Conservation (phyloP, 2,329 filamentous ascomycete species). For the Sarocladium brachiariae region DNA sequence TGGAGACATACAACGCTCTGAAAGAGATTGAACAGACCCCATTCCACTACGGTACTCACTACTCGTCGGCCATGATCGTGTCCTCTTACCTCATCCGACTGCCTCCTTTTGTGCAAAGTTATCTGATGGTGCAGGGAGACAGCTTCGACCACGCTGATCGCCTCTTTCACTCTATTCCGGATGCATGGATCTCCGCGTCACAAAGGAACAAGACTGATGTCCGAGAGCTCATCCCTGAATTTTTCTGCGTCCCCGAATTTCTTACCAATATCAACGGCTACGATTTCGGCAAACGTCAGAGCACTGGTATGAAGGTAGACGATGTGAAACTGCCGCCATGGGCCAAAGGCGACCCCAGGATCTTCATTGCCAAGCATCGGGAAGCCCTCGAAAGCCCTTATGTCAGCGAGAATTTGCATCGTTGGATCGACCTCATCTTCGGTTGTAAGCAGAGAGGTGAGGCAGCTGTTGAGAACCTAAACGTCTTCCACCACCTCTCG, state of each 20-base stretch:
- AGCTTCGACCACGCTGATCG: constrained; percentile 94
- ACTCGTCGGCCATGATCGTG: constrained; percentile 98
- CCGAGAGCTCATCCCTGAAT: constrained; percentile 89
- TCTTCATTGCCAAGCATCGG: constrained; percentile 93
- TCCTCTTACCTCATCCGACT: constrained; percentile 92
- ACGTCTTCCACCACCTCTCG: constrained; percentile 93
- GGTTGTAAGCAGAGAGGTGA: constrained; percentile 91
- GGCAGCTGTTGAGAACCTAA: constrained; percentile 81
- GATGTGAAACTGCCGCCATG: constrained; percentile 86
- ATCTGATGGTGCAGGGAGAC: constrained; percentile 88
- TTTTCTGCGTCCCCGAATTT: constrained; percentile 95
- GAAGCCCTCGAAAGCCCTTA: constrained; percentile 91
- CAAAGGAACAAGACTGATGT: constrained; percentile 89
- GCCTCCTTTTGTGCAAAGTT: constrained; percentile 94
- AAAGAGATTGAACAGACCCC: constrained; percentile 87
- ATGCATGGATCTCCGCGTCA: constrained; percentile 86
- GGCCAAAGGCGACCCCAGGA: constrained; percentile 92
- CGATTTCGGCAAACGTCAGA: constrained; percentile 85
- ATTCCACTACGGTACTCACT: constrained; percentile 97
- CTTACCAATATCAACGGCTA: constrained; percentile 90
- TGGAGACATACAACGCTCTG: constrained; percentile 78
- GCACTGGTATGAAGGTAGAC: constrained; percentile 71
- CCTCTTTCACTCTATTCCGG: constrained; percentile 87
- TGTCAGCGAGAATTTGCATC: constrained; percentile 81
- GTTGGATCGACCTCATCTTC: constrained; percentile 95